A percentile compares a stretch with the other conserved stretches of the same genome.
Evolutionary conservation across 345 rosid species (phyloP).

Genomic region (Dipteronia dyeriana): DNA sequence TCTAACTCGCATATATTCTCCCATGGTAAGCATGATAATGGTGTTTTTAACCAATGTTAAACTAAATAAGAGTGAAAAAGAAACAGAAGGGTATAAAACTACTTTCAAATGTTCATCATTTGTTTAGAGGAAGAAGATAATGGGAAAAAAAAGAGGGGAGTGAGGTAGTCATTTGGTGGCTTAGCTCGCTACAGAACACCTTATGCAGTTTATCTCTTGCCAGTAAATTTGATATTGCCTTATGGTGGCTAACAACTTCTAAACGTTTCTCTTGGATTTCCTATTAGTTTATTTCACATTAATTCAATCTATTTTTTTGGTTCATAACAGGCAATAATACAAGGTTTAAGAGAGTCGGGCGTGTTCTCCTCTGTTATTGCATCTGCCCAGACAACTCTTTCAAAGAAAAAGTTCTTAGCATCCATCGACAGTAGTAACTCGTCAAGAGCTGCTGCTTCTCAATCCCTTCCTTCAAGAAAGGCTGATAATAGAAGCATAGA

Average conservation of each 20-base stretch:
- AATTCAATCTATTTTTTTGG: background rate
- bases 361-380: constrained; percentile 71
- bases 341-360: constrained; percentile 84
- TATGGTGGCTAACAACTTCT: background rate
- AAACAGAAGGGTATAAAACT: no score
- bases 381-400: constrained; percentile 52
- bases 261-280: background rate
- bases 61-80: background rate
- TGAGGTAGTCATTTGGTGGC: background rate
- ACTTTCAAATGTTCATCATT: constrained; percentile 1
- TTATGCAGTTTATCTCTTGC: background rate
- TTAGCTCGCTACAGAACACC: background rate
- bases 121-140: no score
- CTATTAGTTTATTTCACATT: background rate
- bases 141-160: no score
- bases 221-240: background rate
- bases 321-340: constrained; percentile 62
- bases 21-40: constrained; percentile 61
- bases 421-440: constrained; percentile 53
- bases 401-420: constrained; percentile 55
- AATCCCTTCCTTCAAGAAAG: constrained; percentile 54
- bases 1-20: constrained; percentile 80
- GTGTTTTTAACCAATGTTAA: background rate
- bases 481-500: constrained; percentile 45
- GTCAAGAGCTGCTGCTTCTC: constrained; percentile 47